Base-by-base conservation (phyloP, 306 rosid genomes). In the Sphenostylis stenocarpa region DNA sequence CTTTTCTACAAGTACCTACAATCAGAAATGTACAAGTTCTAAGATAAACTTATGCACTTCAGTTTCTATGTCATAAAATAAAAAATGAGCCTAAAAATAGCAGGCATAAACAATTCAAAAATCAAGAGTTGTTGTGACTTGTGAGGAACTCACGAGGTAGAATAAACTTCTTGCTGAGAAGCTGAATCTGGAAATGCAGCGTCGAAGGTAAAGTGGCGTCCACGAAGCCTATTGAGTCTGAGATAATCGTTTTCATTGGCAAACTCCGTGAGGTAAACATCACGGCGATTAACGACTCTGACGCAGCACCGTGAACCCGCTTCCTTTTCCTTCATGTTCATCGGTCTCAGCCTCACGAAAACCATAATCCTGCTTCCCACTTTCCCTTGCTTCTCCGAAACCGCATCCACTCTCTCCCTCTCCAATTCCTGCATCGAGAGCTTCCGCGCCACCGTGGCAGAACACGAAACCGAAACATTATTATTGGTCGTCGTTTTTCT, bases 271-370 rank as follows among this genome's bases (percentile, higher is more conserved):
- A 95, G 79, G 72, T 85, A 95, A 80, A 95, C 89, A 45, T 95
- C 98, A 38, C 97, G 90, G 21, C 88, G 70, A 56, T 92, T 89
- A 67, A 82, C 88, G 20, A 92, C 85, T 72, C 84, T 89, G 7
- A 95, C 96, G 24, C 97, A 92, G 76, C 97, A 81, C 77, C 92
- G 72, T 0, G 97, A 89, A 31, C 92, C 95, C 31, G 58, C 88
- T 60, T 95, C 96, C 80, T 73, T 88, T 53, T 95, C 98, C 78
- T 89, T 95, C 90, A 80, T 90, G 11, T 83, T 89, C 98, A 92
- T 88, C 1, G 98, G 98, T 70, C 98, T 84, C 5, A 95, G 84
- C 88, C 98, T 90, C 84, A 95, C 97, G 23, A 89, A 95, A 80
- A 95, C 98, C 21, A 85, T 44, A 67, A 95, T 95, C 62, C 93